These are phyloP conservation scores for Fraxinus cuspidata DNA, from an alignment of 257 asterid genomes.

Conservation along the genomic window DNA sequence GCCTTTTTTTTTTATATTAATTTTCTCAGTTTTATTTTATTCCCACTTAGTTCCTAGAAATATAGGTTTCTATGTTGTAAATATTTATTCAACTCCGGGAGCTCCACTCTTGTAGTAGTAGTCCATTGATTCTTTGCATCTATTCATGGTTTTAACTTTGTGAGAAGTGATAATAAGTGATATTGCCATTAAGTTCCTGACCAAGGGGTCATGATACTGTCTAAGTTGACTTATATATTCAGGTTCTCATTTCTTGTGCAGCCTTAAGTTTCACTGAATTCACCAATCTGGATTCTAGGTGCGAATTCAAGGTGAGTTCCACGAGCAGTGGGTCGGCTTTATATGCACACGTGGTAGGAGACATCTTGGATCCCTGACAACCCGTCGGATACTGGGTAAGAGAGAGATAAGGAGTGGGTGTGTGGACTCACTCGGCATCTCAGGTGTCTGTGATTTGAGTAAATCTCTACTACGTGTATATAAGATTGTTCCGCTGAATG, in stretches of 20 bases:
- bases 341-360: no score
- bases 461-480: no score
- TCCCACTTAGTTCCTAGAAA: constrained; percentile 33
- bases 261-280: neutral
- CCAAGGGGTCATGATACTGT: neutral
- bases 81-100: constrained; percentile 39
- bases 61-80: constrained; percentile 39
- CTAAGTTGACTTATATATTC: neutral
- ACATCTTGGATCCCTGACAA: no score
- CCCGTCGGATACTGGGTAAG: no score
- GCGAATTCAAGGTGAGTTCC: neutral
- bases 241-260: neutral
- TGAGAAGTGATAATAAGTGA: constrained; percentile 22
- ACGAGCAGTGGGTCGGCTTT: no score
- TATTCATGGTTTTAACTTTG: constrained; percentile 25
- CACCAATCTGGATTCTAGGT: neutral
- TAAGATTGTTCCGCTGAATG: no score
- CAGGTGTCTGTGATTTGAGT: no score
- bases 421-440: no score
- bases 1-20: constrained; percentile 32
- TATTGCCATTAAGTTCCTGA: constrained; percentile 34
- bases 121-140: constrained; percentile 41
- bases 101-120: constrained; percentile 38
- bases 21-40: neutral
- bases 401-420: no score